Evolutionary conservation across 2,329 filamentous ascomycete genomes (phyloP), one percentile per base, ranked within the genome.

Genomic region (Fusarium nelsonii): DNA sequence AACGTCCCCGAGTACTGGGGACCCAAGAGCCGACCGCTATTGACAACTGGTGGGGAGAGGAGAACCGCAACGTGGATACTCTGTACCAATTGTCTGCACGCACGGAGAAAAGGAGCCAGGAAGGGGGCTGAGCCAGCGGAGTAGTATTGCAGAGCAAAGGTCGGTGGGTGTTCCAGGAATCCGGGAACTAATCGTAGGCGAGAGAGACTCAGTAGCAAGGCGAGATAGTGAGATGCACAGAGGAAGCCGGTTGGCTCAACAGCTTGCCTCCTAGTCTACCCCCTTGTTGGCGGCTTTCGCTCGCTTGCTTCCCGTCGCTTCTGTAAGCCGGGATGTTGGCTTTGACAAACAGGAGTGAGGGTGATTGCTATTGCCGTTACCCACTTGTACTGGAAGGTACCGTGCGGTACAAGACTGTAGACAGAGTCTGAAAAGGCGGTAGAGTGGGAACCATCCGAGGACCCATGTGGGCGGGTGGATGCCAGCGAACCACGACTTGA

Each of bases 171-270:
- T 69, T 69, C 71, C 71, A 72, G 69, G 57, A 66, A 66, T 69
- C 59, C 71, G 71, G 71, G 69, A 73, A 67, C 71, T 73, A 73
- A 72, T 72, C 51, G 71, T 66, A 73, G 71, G 64, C 70, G 69
- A 72, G 69, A 48, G 63, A 63, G 43, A 44, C 57, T 53, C 30
- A 67, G 44, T 28, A 67, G 60, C 56, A 69, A 73, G 71, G 67
- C 64, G 69, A 72, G 71, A 68, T 72, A 71, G 66, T 66, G 63
- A 69, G 71, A 72, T 73, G 67, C 50, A 58, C 55, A 62, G 63
- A 73, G 55, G 51, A 54, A 68, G 63, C 59, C 53, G 54, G 58
- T 72, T 69, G 67, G 63, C 64, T 61, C 63, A 70, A 52, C 41
- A 65, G 55, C 58, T 36, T 46, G 28, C 59, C 45, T 36, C 33